These are phyloP conservation scores for Silene noctiflora DNA, from an alignment of 179 eudicot genomes.

Conservation along the genomic window DNA sequence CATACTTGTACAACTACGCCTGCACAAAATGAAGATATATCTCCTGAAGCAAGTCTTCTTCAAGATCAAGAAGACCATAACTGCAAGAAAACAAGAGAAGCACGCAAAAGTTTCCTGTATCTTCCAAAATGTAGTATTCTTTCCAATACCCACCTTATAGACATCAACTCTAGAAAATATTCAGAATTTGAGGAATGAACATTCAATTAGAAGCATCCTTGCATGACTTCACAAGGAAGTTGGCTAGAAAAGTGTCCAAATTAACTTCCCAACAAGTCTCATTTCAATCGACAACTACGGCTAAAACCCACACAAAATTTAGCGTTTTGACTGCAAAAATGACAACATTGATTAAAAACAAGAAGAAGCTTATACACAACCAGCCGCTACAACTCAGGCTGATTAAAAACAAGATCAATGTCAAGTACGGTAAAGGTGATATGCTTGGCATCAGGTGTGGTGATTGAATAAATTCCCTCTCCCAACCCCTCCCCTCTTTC, in stretches of 20 bases:
- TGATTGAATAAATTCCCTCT: background rate
- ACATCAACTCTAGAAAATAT: background rate
- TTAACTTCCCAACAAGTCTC: too few relatives aligned
- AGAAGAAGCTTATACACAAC: background rate
- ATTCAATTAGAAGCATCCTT: background rate
- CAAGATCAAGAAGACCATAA: too few relatives aligned
- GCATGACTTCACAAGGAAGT: too few relatives aligned
- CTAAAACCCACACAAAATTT: too few relatives aligned
- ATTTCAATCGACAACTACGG: too few relatives aligned
- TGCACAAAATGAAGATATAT: too few relatives aligned
- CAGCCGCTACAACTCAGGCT: background rate
- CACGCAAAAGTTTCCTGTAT: background rate
- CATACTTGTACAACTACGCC: background rate
- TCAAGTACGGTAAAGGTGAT: background rate
- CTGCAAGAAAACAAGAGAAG: background rate
- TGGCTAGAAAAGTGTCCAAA: too few relatives aligned
- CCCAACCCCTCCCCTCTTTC: background rate
- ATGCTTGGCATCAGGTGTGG: background rate
- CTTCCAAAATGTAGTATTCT: background rate
- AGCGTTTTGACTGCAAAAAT: too few relatives aligned
- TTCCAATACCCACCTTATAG: background rate
- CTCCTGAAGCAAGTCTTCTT: too few relatives aligned
- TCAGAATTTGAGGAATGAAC: background rate
- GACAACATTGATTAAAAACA: background rate
- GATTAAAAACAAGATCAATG: background rate